phyloP scores from a whole-genome alignment of 345 rosid genomes.

The Brassica juncea region DNA sequence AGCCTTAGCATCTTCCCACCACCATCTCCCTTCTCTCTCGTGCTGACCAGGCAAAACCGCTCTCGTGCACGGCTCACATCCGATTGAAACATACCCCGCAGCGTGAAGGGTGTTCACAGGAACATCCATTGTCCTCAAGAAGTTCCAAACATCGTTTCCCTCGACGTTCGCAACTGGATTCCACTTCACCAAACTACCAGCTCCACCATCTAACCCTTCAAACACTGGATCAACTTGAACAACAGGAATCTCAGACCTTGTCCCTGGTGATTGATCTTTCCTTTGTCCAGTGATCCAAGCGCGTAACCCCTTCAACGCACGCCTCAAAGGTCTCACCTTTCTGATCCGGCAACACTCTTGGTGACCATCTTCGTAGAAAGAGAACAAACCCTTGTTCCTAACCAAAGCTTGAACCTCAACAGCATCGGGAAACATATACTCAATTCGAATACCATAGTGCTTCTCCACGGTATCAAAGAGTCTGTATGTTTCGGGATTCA shows the following conservation, averaged over 20 bases:
- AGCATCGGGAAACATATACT: slow-evolving; percentile 96
- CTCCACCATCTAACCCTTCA: slow-evolving; percentile 88
- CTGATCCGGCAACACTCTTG: slow-evolving; percentile 97
- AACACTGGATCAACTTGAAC: slow-evolving; percentile 95
- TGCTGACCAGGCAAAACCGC: slow-evolving; percentile 94
- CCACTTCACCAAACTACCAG: slow-evolving; percentile 95
- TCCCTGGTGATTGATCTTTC: slow-evolving; percentile 88
- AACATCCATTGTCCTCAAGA: slow-evolving; percentile 81
- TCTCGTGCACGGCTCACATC: slow-evolving; percentile 98
- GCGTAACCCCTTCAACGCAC: slow-evolving; percentile 83
- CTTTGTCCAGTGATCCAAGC: slow-evolving; percentile 98
- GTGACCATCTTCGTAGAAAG: slow-evolving; percentile 97
- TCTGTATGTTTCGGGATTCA: slow-evolving; percentile 82
- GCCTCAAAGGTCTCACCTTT: slow-evolving; percentile 92
- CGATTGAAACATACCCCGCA: slow-evolving; percentile 81
- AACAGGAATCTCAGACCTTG: slow-evolving; percentile 79
- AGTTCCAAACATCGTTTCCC: slow-evolving; percentile 76
- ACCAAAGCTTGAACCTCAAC: slow-evolving; percentile 93
- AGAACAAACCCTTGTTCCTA: slow-evolving; percentile 90
- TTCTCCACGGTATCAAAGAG: slow-evolving; percentile 82
- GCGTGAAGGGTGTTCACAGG: slow-evolving; percentile 80
- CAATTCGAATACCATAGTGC: slow-evolving; percentile 71
- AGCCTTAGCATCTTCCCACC: slow-evolving; percentile 99
- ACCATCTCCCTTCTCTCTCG: slow-evolving; percentile 99
- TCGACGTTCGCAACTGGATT: slow-evolving; percentile 79